Conservation (phyloP, 371 early-diverging fungal species). For the Rhizopus delemar region DNA sequence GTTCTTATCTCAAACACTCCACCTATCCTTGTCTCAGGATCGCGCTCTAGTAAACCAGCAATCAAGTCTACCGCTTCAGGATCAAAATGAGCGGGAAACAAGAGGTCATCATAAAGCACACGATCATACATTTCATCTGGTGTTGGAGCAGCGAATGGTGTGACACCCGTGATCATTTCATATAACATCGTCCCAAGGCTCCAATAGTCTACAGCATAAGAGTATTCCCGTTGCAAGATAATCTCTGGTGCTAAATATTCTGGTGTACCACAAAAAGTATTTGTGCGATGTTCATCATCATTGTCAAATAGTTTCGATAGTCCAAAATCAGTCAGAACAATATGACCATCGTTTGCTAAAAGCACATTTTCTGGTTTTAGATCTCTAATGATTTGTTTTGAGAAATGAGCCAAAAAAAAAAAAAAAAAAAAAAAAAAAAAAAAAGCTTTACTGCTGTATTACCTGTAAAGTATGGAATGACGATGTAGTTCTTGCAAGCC, state of each 20-base stretch:
- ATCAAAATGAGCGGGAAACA: constrained; percentile 61
- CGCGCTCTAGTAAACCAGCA: constrained; percentile 63
- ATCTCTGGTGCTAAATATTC: constrained; percentile 93
- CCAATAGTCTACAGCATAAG: constrained; percentile 95
- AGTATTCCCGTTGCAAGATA: constrained; percentile 70
- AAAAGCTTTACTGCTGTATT: constrained; percentile 7
- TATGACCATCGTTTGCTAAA: constrained; percentile 65
- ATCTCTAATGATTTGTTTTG: constrained; percentile 47
- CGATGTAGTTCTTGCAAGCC: constrained; percentile 79
- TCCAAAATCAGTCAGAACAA: constrained; percentile 76
- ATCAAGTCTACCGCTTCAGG: constrained; percentile 57
- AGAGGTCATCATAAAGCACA: constrained; percentile 70
- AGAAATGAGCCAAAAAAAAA: not conserved
- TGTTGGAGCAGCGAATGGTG: constrained; percentile 76
- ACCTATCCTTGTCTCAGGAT: constrained; percentile 62
- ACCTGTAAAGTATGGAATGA: constrained; percentile 74
- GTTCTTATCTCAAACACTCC: constrained; percentile 64
- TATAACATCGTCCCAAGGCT: constrained; percentile 93
- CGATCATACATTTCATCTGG: constrained; percentile 75
- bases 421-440: not conserved
- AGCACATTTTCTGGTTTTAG: constrained; percentile 70
- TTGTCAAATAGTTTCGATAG: constrained; percentile 61
- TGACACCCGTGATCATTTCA: constrained; percentile 73
- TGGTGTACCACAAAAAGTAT: constrained; percentile 93
- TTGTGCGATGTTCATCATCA: constrained; percentile 62